These are phyloP conservation scores for Thermoascus crustaceus DNA, from an alignment of 2,329 filamentous ascomycete genomes.

Conservation along the genomic window DNA sequence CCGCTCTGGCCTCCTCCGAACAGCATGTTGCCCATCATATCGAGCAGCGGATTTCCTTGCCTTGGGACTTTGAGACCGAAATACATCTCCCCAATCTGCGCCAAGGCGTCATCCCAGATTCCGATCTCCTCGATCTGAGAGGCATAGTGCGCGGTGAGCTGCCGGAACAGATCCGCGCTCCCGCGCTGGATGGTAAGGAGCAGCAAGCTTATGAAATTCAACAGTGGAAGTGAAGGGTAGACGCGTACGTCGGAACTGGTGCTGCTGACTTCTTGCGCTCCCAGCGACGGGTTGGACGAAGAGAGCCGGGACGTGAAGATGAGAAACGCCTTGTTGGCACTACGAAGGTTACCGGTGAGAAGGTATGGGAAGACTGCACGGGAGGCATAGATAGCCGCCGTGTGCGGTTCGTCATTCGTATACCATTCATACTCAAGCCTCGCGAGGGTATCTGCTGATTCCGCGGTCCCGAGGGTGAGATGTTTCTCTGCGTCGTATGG, in stretches of 20 bases:
- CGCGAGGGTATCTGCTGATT: slow-evolving; percentile 72
- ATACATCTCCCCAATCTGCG: slow-evolving; percentile 91
- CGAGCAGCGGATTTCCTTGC: slow-evolving; percentile 86
- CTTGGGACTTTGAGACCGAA: slow-evolving; percentile 83
- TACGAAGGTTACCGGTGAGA: slow-evolving; percentile 79
- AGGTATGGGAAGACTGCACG: slow-evolving; percentile 87
- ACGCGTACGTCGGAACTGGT: slow-evolving; percentile 65
- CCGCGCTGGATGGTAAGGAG: slow-evolving; percentile 77
- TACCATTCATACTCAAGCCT: slow-evolving; percentile 93
- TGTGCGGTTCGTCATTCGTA: slow-evolving; percentile 76
- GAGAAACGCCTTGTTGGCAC: slow-evolving; percentile 73
- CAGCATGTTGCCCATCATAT: slow-evolving; percentile 97
- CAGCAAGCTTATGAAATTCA: slow-evolving; percentile 87
- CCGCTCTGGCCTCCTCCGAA: slow-evolving; percentile 59
- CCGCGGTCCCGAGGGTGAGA: slow-evolving; percentile 77
- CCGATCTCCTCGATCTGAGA: slow-evolving; percentile 67
- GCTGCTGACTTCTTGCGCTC: slow-evolving; percentile 72
- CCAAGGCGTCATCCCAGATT: slow-evolving; percentile 72
- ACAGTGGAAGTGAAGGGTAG: slow-evolving; percentile 82
- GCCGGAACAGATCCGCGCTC: slow-evolving; percentile 66
- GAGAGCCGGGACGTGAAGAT: slow-evolving; percentile 63
- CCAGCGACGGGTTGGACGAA: slow-evolving; percentile 51
- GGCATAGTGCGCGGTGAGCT: slow-evolving; percentile 74
- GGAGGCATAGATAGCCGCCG: slow-evolving; percentile 75
- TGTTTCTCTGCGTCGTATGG: slow-evolving; percentile 90